Conservation (phyloP, 345 rosid species). For the Mallotus nudiflorus region DNA sequence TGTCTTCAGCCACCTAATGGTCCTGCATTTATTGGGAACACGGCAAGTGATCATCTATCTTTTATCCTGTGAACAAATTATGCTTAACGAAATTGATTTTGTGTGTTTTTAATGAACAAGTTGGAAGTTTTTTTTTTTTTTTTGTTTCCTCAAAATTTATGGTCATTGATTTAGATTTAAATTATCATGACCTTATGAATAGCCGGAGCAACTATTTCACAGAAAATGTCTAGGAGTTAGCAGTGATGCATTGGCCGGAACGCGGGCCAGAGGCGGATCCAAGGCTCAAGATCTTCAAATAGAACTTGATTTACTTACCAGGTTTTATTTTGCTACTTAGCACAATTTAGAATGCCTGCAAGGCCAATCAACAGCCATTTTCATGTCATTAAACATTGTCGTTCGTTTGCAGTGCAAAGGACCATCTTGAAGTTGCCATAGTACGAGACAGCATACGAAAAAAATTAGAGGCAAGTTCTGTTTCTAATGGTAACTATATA, state of each 20-base stretch:
- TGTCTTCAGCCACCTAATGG: slow-evolving; percentile 86
- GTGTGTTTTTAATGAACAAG: slow-evolving; percentile 1
- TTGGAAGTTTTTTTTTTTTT: neutral
- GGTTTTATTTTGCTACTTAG: slow-evolving; percentile 35
- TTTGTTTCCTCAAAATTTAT: neutral
- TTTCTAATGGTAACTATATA: slow-evolving; percentile 6
- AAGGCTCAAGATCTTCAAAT: slow-evolving; percentile 61
- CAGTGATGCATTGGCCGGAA: slow-evolving; percentile 91
- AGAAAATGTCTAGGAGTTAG: slow-evolving; percentile 61
- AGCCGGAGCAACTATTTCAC: slow-evolving; percentile 96
- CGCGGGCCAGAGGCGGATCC: slow-evolving; percentile 80
- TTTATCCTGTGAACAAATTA: neutral
- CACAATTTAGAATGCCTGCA: neutral
- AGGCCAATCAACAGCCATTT: slow-evolving; percentile 4
- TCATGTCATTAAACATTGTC: slow-evolving; percentile 5
- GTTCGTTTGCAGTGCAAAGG: slow-evolving; percentile 61
- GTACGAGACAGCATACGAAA: slow-evolving; percentile 77
- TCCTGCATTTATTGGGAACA: slow-evolving; percentile 92
- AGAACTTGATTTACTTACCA: slow-evolving; percentile 75
- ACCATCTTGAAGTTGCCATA: slow-evolving; percentile 81
- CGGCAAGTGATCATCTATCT: slow-evolving; percentile 45
- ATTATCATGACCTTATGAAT: slow-evolving; percentile 40
- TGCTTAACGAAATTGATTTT: slow-evolving; percentile 1
- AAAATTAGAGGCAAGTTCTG: slow-evolving; percentile 60
- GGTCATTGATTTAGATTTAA: neutral